These are phyloP conservation scores for Cryptococcus sp. DNA, from an alignment of 1,284 basidiomycete species.

Conservation along the genomic window DNA sequence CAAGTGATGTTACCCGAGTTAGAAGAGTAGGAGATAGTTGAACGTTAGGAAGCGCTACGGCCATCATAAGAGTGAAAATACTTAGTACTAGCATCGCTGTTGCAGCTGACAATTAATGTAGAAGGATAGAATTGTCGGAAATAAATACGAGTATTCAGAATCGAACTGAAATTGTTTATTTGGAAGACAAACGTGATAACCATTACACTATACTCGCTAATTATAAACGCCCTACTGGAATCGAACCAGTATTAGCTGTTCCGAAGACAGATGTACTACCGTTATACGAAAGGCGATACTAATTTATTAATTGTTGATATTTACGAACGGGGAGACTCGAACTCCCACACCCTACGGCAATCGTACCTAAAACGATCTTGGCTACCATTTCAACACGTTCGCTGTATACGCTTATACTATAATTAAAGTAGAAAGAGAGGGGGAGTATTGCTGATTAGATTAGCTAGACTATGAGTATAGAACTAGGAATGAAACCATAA, in stretches of 20 bases:
- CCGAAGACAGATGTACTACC: conserved; percentile 21
- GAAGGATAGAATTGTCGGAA: background rate
- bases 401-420: too few species aligned
- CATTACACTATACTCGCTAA: conserved; percentile 20
- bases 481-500: conserved; percentile 38
- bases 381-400: too few species aligned
- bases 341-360: too few species aligned
- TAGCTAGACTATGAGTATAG: conserved; percentile 34
- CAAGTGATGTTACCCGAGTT: conserved; percentile 37
- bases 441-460: conserved; percentile 1
- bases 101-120: background rate
- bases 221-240: conserved; percentile 22
- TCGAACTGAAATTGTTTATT: conserved; percentile 19
- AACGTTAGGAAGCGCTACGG: conserved; percentile 23
- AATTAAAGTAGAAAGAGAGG: too few species aligned
- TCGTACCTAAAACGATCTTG: too few species aligned
- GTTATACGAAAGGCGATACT: too few species aligned
- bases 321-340: too few species aligned
- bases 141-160: conserved; percentile 13
- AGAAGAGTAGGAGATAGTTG: conserved; percentile 39
- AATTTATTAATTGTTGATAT: too few species aligned
- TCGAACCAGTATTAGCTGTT: conserved; percentile 28
- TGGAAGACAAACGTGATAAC: conserved; percentile 20
- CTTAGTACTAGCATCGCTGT: conserved; percentile 15
- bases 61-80: conserved; percentile 21